Evolutionary conservation across 2,329 filamentous ascomycete genomes (phyloP), one percentile per base, ranked within the genome.

Genomic region (Fusarium sp.): DNA sequence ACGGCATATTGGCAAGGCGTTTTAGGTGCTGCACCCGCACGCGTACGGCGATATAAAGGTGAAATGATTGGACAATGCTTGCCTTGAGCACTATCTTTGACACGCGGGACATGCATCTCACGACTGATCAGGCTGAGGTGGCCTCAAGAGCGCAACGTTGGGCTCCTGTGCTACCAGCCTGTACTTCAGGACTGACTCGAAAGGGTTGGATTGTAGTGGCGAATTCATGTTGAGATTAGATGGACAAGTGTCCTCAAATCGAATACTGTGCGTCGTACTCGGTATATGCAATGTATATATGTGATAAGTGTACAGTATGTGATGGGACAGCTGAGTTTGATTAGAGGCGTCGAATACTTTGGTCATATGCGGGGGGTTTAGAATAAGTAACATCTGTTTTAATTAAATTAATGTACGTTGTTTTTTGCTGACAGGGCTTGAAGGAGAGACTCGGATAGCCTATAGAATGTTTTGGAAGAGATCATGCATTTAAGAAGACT

Each of bases 91-190:
- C 45, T 71, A 53, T 67, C 59, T 52, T 49, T 69, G 68, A 52
- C 59, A 72, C 68, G 59, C 68, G 34, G 47, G 66, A 42, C 40
- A 43, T 72, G 68, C 69, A 65, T 52, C 45, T 68, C 57, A 55
- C 55, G 24, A 61, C 59, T 51, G 47, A 69, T 54, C 68, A 64
- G 68, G 55, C 59, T 65, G 32, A 51, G 68, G 63, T 68, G 68
- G 68, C 66, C 65, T 69, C 66, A 66, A 42, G 49, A 66, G 25
- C 62, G 42, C 40, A 60, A 40, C 47, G 56, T 59, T 66, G 27
- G 46, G 34, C 50, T 56, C 42, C 24, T 44, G 63, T 68, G 58
- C 40, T 43, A 44, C 65, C 44, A 52, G 34, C n/a, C n/a, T 68
- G 53, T 51, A 55, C 59, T 53, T n/a, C n/a, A 53, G 27, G 24